phyloP scores from a whole-genome alignment of 2,329 filamentous ascomycete genomes.

The Neophaeococcomyces mojaviensis region DNA sequence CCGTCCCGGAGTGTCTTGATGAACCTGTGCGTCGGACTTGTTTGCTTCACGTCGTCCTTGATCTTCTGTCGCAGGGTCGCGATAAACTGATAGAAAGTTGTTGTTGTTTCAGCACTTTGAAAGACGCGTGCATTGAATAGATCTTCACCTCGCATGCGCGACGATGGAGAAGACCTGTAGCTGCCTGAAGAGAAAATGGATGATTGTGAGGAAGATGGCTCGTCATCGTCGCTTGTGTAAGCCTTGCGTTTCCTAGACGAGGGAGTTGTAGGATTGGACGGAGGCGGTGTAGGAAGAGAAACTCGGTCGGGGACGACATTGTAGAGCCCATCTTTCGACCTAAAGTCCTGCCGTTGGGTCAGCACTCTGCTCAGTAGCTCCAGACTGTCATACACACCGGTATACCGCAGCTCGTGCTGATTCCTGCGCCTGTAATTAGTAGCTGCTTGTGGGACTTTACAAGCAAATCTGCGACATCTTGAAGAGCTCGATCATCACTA shows the following conservation, averaged over 20 bases:
- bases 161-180: slow-evolving; percentile 28
- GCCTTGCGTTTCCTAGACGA: slow-evolving; percentile 11
- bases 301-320: slow-evolving; percentile 58
- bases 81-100: slow-evolving; percentile 65
- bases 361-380: neutral
- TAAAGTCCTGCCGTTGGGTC: slow-evolving; percentile 22
- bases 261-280: slow-evolving; percentile 20
- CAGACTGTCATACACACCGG: slow-evolving; percentile 46
- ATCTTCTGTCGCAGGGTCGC: slow-evolving; percentile 60
- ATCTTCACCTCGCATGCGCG: slow-evolving; percentile 60
- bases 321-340: slow-evolving; percentile 58
- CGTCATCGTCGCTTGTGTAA: slow-evolving; percentile 40
- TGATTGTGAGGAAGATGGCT: slow-evolving; percentile 35
- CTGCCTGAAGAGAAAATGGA: slow-evolving; percentile 32
- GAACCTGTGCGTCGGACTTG: slow-evolving; percentile 61
- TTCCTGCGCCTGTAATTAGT: slow-evolving; percentile 64
- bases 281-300: slow-evolving; percentile 27
- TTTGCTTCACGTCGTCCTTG: slow-evolving; percentile 47
- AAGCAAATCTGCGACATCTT: slow-evolving; percentile 57
- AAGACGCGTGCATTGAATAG: slow-evolving; percentile 65
- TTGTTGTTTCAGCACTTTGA: slow-evolving; percentile 59
- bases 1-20: slow-evolving; percentile 60
- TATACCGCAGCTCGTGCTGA: slow-evolving; percentile 69
- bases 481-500: slow-evolving; percentile 48
- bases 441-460: slow-evolving; percentile 62